Conservation (phyloP, 2,329 filamentous ascomycete species). For the Myotisia sp. region DNA sequence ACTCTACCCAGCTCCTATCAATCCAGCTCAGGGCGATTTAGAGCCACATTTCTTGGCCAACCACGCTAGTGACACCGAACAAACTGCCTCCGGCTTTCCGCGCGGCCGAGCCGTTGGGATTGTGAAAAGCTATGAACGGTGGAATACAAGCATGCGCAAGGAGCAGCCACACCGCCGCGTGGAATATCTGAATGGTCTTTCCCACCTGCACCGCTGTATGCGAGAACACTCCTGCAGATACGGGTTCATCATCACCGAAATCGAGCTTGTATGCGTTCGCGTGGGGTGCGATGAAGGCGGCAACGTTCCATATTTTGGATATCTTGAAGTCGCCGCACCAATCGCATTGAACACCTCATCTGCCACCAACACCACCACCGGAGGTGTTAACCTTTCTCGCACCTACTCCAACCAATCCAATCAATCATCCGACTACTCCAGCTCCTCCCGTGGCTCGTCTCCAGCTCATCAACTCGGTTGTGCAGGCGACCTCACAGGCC, state of each 20-base stretch:
- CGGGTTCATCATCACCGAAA: conserved; percentile 92
- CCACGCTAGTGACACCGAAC: conserved; percentile 38
- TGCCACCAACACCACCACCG: conserved; percentile 10
- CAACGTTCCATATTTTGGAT: conserved; percentile 69
- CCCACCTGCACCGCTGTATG: conserved; percentile 81
- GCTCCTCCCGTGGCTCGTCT: conserved; percentile 16
- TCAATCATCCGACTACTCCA: conserved; percentile 21
- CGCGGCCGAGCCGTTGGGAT: conserved; percentile 60
- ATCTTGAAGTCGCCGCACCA: conserved; percentile 55
- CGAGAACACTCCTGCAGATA: conserved; percentile 86
- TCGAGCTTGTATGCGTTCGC: conserved; percentile 81
- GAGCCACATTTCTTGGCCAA: conserved; percentile 41
- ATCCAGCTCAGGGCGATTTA: conserved; percentile 25
- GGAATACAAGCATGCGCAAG: conserved; percentile 87
- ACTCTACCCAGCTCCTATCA: conserved; percentile 29
- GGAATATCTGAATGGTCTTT: conserved; percentile 73
- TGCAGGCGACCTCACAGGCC: conserved; percentile 18
- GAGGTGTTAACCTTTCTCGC: conserved; percentile 7
- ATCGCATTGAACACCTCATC: conserved; percentile 38
- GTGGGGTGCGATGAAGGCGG: conserved; percentile 49
- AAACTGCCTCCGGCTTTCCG: conserved; percentile 35
- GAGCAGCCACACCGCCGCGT: conserved; percentile 74
- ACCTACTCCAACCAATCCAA: conserved; percentile 17
- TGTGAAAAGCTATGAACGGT: conserved; percentile 83
- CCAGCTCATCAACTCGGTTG: conserved; percentile 12